Conservation (phyloP, 2,329 filamentous ascomycete genomes). For the Aspergillus sp. region DNA sequence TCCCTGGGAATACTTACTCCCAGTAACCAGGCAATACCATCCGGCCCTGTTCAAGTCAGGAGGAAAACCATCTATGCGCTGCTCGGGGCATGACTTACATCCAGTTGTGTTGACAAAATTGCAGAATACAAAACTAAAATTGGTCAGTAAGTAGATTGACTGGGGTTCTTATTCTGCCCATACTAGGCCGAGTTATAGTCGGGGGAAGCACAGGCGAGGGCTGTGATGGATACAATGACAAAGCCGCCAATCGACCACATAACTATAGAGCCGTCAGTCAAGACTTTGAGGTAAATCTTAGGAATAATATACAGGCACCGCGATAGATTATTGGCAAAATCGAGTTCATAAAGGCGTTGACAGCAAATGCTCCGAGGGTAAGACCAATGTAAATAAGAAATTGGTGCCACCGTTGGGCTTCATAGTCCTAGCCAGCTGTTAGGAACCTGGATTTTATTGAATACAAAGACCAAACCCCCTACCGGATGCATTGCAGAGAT, state of each 20-base stretch:
- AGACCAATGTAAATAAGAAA: conserved; percentile 71
- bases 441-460: not conserved
- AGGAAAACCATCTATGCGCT: conserved; percentile 14
- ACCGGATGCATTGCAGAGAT: conserved; percentile 61
- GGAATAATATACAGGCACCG: conserved; percentile 49
- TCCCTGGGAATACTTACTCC: conserved; percentile 31
- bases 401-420: conserved; percentile 65
- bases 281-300: not conserved
- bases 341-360: conserved; percentile 66
- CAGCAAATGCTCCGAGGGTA: conserved; percentile 58
- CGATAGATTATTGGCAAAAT: conserved; percentile 66
- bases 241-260: conserved; percentile 71
- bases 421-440: conserved; percentile 41
- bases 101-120: conserved; percentile 67
- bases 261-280: conserved; percentile 36
- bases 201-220: conserved; percentile 65
- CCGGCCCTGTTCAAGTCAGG: conserved; percentile 47
- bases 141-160: conserved; percentile 42
- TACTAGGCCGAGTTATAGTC: conserved; percentile 51
- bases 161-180: no score
- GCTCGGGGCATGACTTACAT: conserved; percentile 41
- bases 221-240: conserved; percentile 66
- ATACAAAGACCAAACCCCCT: not conserved
- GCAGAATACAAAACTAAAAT: conserved; percentile 51
- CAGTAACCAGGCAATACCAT: conserved; percentile 56